phyloP scores from a whole-genome alignment of 148 eudicot species.

The Vaccinium corymbosum region DNA sequence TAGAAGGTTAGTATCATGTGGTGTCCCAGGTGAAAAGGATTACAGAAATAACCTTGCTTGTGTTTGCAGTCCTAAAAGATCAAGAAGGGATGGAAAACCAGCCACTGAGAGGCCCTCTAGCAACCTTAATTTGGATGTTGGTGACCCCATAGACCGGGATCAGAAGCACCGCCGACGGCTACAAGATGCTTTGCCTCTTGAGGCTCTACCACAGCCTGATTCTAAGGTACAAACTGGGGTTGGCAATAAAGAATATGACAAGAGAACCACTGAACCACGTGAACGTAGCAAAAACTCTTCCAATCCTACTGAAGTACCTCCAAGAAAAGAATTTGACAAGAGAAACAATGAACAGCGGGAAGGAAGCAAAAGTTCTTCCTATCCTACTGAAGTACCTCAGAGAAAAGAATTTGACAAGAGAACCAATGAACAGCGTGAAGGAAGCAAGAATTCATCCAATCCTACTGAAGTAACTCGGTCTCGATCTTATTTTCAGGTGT shows the following conservation, averaged over 20 bases:
- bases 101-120: conserved; percentile 52
- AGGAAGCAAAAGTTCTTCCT: neutral
- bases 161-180: conserved; percentile 46
- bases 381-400: conserved; percentile 3
- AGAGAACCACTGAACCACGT: conserved; percentile 29
- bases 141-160: conserved; percentile 43
- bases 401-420: conserved; percentile 36
- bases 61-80: conserved; percentile 44
- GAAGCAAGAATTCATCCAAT: conserved; percentile 28
- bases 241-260: conserved; percentile 33
- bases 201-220: conserved; percentile 29
- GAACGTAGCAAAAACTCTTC: conserved; percentile 30
- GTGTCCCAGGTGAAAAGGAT: neutral
- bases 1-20: conserved; percentile 3
- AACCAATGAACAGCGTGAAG: conserved; percentile 30
- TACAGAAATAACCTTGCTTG: neutral
- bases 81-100: conserved; percentile 46
- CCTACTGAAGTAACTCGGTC: conserved; percentile 34
- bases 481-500: conserved; percentile 55
- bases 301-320: conserved; percentile 17
- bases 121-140: conserved; percentile 31
- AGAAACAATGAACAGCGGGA: neutral
- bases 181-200: conserved; percentile 64
- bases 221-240: conserved; percentile 36
- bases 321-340: neutral